These are phyloP conservation scores for Thuidium tamariscinum DNA, from an alignment of 225 moss, liverwort and hornwort species.

Conservation along the genomic window DNA sequence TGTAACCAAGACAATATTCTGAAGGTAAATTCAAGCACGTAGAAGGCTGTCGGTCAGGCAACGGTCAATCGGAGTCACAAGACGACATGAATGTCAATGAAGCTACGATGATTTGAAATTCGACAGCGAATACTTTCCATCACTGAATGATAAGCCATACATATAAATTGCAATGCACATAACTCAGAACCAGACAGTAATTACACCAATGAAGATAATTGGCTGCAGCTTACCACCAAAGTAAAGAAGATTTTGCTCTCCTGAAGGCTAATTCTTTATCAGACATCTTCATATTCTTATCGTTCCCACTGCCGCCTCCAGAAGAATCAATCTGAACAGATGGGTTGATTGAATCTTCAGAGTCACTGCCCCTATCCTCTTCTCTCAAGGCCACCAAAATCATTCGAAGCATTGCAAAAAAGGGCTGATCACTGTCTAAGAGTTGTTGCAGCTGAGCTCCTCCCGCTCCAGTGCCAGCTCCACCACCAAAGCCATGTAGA, in stretches of 20 bases:
- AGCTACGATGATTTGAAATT: not conserved
- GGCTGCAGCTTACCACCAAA: conserved; percentile 64
- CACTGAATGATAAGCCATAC: not conserved
- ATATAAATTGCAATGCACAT: not conserved
- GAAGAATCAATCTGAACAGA: not conserved
- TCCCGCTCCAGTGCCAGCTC: conserved; percentile 93
- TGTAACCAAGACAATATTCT: not conserved
- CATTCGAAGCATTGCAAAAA: conserved; percentile 97
- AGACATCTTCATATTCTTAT: conserved; percentile 24
- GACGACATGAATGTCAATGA: not conserved
- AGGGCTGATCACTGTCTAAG: conserved; percentile 95
- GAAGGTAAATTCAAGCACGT: not conserved
- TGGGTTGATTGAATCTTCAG: conserved; percentile 3
- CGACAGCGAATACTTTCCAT: not conserved
- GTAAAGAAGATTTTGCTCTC: conserved; percentile 67
- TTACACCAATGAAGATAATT: not conserved
- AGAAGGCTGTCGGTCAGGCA: not conserved
- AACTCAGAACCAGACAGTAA: not conserved
- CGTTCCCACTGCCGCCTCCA: conserved; percentile 17
- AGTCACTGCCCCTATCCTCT: conserved; percentile 50
- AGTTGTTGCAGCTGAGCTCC: conserved; percentile 93
- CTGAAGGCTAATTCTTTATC: conserved; percentile 57
- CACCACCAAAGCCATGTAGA: conserved; percentile 84
- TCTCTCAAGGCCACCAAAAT: conserved; percentile 77
- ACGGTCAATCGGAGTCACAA: not conserved